phyloP scores from a whole-genome alignment of 306 rosid genomes.

The Casuarina glauca region DNA sequence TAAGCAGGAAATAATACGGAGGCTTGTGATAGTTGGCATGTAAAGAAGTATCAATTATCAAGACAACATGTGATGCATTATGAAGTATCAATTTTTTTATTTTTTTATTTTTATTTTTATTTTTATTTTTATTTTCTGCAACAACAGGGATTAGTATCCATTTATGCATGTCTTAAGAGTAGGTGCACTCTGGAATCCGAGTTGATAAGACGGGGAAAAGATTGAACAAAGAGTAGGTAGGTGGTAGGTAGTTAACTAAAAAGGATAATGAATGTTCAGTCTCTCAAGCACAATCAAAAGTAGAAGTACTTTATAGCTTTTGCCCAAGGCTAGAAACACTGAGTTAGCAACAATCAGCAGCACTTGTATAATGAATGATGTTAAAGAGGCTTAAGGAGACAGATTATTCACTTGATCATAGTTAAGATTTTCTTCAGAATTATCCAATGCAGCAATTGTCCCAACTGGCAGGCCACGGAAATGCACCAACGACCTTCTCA shows the following conservation, averaged over 20 bases:
- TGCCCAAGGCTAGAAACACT: neutral
- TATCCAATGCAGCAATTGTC: constrained; percentile 86
- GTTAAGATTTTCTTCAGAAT: constrained; percentile 70
- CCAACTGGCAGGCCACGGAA: constrained; percentile 86
- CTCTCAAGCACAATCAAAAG: neutral
- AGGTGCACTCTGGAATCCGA: neutral
- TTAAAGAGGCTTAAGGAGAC: neutral
- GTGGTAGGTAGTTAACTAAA: neutral
- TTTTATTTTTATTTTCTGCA: neutral
- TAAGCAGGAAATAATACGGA: neutral
- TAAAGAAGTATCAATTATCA: neutral
- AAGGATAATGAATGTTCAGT: neutral
- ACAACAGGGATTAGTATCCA: neutral
- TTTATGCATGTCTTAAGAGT: neutral
- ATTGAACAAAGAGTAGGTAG: neutral
- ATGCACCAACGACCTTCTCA: constrained; percentile 72
- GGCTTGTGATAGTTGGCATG: neutral
- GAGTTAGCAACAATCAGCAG: neutral
- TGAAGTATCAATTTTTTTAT: neutral
- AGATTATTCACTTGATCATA: constrained; percentile 61
- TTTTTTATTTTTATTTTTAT: no score
- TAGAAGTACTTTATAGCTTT: neutral
- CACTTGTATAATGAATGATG: neutral
- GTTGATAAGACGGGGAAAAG: neutral
- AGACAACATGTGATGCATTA: constrained; percentile 1